phyloP scores from a whole-genome alignment of 139 green algal species.

The Chlorella vulgaris region DNA sequence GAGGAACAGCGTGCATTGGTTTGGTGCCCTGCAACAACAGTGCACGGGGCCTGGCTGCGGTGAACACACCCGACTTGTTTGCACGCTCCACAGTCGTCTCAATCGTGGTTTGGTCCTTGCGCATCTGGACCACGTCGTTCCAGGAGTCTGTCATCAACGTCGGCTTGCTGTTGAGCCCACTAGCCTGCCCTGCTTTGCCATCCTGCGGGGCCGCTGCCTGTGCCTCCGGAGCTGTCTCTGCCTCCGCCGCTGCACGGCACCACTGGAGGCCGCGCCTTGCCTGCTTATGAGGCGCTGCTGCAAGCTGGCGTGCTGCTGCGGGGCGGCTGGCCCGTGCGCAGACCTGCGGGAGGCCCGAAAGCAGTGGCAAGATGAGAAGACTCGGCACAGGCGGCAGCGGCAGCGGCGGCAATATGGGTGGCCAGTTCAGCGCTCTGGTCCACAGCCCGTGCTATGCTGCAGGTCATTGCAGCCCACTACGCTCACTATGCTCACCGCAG shows the following conservation, averaged over 20 bases:
- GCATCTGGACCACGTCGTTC: conserved; percentile 10
- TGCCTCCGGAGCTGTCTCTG: neutral
- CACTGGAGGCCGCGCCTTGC: neutral
- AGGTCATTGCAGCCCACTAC: neutral
- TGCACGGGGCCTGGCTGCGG: neutral
- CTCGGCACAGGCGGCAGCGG: too few relatives aligned
- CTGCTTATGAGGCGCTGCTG: neutral
- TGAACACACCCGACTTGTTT: conserved; percentile 23
- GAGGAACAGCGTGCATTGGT: too few relatives aligned
- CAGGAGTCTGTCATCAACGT: conserved; percentile 16
- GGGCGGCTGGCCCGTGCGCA: neutral
- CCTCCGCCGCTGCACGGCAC: neutral
- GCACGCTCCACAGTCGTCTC: conserved; percentile 1
- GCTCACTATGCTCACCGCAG: neutral
- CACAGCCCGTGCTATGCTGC: too few relatives aligned
- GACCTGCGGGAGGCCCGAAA: too few relatives aligned
- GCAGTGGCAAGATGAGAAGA: too few relatives aligned
- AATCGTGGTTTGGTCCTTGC: neutral
- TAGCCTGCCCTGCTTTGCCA: too few relatives aligned
- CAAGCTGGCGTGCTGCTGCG: neutral
- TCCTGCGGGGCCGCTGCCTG: neutral
- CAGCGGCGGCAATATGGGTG: too few relatives aligned
- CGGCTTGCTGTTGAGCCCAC: conserved; percentile 3
- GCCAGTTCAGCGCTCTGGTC: too few relatives aligned
- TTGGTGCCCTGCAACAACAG: neutral